Base-by-base conservation (phyloP, 1,284 basidiomycete species). In the Phellinidium pouzarii region DNA sequence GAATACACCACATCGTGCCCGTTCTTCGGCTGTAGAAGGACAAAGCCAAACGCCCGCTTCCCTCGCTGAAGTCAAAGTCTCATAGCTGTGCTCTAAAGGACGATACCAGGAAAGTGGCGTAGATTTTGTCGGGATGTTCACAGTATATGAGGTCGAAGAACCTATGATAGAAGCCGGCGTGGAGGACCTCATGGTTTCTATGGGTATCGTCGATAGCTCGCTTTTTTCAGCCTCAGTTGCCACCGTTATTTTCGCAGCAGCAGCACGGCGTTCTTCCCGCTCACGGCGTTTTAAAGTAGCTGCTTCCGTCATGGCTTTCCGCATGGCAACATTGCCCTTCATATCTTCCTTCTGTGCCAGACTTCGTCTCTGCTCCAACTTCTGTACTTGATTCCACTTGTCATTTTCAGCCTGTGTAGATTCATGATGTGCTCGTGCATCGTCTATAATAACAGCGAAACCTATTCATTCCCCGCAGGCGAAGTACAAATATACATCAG, bases 1-100 rank as follows among this genome's bases (percentile, higher is more conserved):
- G 66, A 93, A 96, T 4, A 94, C 84, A 3, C 76, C 84, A 58
- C 86, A 91, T 53, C 81, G 77, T 3, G 91, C 88, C 1, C 78
- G 72, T 63, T 95, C 84, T 34, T 73, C 65, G 2, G 76, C 65
- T 0, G 73, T 84, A 1, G 70, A 64, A 0, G 93, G 93, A 64
- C 86, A 94, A 3, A 71, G 70, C 89, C 90, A 95, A 25, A 94
- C 65, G 1, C 83, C 82, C 0, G 84, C 85, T 7, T 67, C 66
- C 29, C 73, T 76, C 1, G 92, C 88, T 0, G 74, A 68, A 5
- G 75, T 70, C 20, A 94, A 71, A 0, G 80, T 79, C 1, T 71
- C 56, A 64, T 84, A 85, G 3, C 72, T 65, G 52, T 66, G 65
- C 3, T 54, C 45, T 11, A 63, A 57, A 3, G 73, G 65, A 26